Conservation (phyloP, 2,329 filamentous ascomycete genomes). For the Neoarthrinium moseri region DNA sequence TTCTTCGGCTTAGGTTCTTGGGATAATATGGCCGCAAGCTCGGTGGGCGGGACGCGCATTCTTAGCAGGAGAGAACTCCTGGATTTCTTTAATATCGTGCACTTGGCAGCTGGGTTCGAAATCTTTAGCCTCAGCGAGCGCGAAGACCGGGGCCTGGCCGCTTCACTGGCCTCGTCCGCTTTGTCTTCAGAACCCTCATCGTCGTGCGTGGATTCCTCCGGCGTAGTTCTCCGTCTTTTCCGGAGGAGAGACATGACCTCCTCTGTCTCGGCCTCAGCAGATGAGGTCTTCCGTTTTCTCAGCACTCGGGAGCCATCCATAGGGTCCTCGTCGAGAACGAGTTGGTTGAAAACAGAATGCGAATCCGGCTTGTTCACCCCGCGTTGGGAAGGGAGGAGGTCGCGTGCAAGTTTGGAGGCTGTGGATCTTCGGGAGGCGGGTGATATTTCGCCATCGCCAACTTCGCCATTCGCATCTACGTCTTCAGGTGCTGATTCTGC, state of each 20-base stretch:
- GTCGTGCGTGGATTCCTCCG: constrained; percentile 36
- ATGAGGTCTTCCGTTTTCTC: constrained; percentile 82
- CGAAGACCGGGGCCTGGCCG: constrained; percentile 41
- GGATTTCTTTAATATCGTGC: constrained; percentile 40
- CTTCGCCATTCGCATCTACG: constrained; percentile 27
- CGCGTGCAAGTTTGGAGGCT: constrained; percentile 65
- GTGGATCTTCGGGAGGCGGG: constrained; percentile 50
- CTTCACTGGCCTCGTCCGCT: constrained; percentile 30
- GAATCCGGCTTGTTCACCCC: constrained; percentile 66
- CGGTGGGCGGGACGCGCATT: constrained; percentile 55
- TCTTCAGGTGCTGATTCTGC: constrained; percentile 24
- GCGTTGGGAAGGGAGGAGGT: constrained; percentile 68
- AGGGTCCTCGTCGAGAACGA: constrained; percentile 70
- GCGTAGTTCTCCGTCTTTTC: constrained; percentile 51
- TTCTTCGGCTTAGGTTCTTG: constrained; percentile 57
- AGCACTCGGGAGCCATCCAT: constrained; percentile 75
- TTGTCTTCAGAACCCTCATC: constrained; percentile 32
- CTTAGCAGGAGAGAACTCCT: constrained; percentile 52
- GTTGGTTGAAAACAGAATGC: constrained; percentile 74
- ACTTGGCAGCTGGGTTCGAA: constrained; percentile 34
- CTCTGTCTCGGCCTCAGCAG: constrained; percentile 61
- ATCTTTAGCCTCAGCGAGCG: constrained; percentile 59
- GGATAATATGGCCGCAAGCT: constrained; percentile 60
- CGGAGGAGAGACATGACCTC: constrained; percentile 46
- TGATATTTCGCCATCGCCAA: constrained; percentile 30